phyloP scores from a whole-genome alignment of 1,139 yeast genomes.

The Yamadazyma dushanensis region DNA sequence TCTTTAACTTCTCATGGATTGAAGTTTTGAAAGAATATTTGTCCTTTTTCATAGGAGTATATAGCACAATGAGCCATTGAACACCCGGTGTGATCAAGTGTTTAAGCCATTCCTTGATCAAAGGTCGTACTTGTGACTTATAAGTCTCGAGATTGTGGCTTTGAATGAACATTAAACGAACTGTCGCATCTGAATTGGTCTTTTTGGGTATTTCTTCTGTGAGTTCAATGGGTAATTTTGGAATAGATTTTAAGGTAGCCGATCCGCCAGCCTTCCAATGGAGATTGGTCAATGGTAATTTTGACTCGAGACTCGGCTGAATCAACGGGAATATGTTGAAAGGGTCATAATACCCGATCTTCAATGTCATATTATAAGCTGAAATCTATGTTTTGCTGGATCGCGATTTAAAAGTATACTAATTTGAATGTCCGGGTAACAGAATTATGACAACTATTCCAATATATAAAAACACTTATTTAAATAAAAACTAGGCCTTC shows the following conservation, averaged over 20 bases:
- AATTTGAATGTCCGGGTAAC: not conserved
- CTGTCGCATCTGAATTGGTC: constrained; percentile 46
- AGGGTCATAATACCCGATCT: constrained; percentile 82
- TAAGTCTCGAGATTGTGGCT: constrained; percentile 72
- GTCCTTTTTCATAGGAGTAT: constrained; percentile 48
- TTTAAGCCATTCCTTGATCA: constrained; percentile 78
- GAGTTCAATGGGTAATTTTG: constrained; percentile 57
- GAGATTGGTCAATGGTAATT: constrained; percentile 68
- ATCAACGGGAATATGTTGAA: constrained; percentile 63
- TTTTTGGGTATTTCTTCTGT: constrained; percentile 59
- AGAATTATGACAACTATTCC: not conserved
- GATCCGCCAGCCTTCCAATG: constrained; percentile 75
- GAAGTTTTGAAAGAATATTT: constrained; percentile 54
- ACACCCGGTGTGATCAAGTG: constrained; percentile 36
- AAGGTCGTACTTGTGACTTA: constrained; percentile 75
- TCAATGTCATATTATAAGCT: constrained; percentile 6
- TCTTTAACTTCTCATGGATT: constrained; percentile 60
- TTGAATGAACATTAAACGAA: constrained; percentile 68
- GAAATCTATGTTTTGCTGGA: not conserved
- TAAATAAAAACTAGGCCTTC: not conserved
- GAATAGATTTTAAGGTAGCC: constrained; percentile 57
- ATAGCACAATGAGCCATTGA: constrained; percentile 68
- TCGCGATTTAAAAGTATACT: not conserved
- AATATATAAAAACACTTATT: not conserved
- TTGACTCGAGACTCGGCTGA: constrained; percentile 48